Percentiles rank a stretch among this genome's conserved stretches.
Evolutionary conservation across 192 early-diverging fungal species (phyloP).

Genomic region (Mortierella claussenii): DNA sequence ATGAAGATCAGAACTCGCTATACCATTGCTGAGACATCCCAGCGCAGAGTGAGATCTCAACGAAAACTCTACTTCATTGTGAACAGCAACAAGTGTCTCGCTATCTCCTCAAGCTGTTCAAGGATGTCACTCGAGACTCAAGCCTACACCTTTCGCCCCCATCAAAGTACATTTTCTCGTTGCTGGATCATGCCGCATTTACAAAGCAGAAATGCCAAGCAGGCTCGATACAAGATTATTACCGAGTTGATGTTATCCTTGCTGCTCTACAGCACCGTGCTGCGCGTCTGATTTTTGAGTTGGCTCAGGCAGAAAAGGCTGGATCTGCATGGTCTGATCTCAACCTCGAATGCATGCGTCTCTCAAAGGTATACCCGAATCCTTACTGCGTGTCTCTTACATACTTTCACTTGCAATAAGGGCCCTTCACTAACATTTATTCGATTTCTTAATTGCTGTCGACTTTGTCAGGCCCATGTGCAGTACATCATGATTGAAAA

Average conservation of each 20-base stretch:
- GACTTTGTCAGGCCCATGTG: constrained; percentile 67
- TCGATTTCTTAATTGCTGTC: neutral
- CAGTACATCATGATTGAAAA: constrained; percentile 78
- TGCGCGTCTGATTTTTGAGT: constrained; percentile 69
- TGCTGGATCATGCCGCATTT: constrained; percentile 19
- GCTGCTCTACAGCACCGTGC: constrained; percentile 75
- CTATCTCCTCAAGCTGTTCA: constrained; percentile 73
- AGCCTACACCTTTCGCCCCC: constrained; percentile 32
- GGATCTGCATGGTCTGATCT: constrained; percentile 73
- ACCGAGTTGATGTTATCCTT: constrained; percentile 64
- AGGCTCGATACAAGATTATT: constrained; percentile 43
- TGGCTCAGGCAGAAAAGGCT: constrained; percentile 66
- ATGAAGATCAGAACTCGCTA: too few relatives aligned
- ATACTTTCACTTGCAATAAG: neutral
- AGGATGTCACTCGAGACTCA: constrained; percentile 31
- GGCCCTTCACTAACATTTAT: neutral
- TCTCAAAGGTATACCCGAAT: constrained; percentile 56
- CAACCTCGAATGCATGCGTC: constrained; percentile 76
- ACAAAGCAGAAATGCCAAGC: constrained; percentile 26
- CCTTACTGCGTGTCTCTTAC: neutral
- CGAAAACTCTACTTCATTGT: too few relatives aligned
- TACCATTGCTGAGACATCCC: too few relatives aligned
- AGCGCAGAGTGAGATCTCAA: too few relatives aligned
- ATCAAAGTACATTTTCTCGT: constrained; percentile 30
- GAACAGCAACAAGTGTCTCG: constrained; percentile 77